Evolutionary conservation across 768 basidiomycete genomes (phyloP).

Genomic region (Suillus ampliporus): DNA sequence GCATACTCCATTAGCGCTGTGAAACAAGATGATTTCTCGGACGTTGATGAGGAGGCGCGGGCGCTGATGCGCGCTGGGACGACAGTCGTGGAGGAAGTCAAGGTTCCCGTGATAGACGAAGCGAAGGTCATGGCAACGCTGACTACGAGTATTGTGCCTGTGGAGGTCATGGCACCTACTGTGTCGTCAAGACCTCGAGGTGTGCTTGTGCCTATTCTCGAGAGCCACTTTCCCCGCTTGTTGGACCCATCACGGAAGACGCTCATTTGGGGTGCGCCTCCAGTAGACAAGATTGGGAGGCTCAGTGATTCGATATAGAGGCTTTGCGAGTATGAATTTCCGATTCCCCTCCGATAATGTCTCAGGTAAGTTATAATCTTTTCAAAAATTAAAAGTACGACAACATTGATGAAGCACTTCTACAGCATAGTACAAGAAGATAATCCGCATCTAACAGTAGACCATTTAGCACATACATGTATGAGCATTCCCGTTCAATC

Average conservation of each 20-base stretch:
- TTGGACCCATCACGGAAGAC: conserved; percentile 69
- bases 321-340: neutral
- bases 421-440: neutral
- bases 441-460: conserved; percentile 11
- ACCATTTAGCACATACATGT: conserved; percentile 2
- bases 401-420: conserved; percentile 1
- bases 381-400: neutral
- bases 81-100: conserved; percentile 35
- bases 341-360: neutral
- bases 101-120: conserved; percentile 29
- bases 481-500: conserved; percentile 14
- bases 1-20: conserved; percentile 93
- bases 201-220: conserved; percentile 49
- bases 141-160: conserved; percentile 2
- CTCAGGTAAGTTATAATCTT: neutral
- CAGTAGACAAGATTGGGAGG: conserved; percentile 65
- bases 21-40: conserved; percentile 91
- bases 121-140: conserved; percentile 24
- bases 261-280: conserved; percentile 74
- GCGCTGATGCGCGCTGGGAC: conserved; percentile 48
- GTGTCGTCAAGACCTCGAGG: conserved; percentile 40
- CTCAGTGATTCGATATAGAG: conserved; percentile 35
- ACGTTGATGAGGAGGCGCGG: conserved; percentile 79
- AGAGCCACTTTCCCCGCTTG: conserved; percentile 51
- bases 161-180: neutral